phyloP scores from a whole-genome alignment of 371 early-diverging fungal species.

The Capniomyces stellatus region DNA sequence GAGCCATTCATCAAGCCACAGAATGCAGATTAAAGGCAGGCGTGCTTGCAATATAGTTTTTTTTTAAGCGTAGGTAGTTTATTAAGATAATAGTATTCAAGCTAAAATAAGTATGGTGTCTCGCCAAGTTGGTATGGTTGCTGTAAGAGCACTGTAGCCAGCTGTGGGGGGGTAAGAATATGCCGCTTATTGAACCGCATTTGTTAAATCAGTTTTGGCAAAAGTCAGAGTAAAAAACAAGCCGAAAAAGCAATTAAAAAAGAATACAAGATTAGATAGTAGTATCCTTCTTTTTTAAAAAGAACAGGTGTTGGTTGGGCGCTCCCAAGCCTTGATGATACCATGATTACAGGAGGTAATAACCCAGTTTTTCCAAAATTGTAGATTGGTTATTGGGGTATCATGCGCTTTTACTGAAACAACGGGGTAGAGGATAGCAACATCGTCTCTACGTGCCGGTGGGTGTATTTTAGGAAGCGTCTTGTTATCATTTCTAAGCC shows the following conservation, averaged over 20 bases:
- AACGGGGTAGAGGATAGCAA: slow-evolving; percentile 64
- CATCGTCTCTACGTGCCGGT: slow-evolving; percentile 40
- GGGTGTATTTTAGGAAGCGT: slow-evolving; percentile 35
- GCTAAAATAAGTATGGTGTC: no score
- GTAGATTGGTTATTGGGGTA: slow-evolving; percentile 49
- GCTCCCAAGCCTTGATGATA: slow-evolving; percentile 54
- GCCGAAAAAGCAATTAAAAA: background rate
- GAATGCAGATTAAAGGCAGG: no score
- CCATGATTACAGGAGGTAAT: slow-evolving; percentile 72
- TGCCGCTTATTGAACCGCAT: no score
- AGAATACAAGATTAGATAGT: background rate
- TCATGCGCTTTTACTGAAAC: slow-evolving; percentile 42
- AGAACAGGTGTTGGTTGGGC: slow-evolving; percentile 28
- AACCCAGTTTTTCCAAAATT: slow-evolving; percentile 65
- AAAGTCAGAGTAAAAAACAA: no score
- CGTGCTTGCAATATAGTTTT: no score
- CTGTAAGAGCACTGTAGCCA: no score
- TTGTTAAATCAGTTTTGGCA: no score
- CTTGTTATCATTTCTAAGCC: slow-evolving; percentile 2
- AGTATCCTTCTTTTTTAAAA: background rate
- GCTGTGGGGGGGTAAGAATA: no score
- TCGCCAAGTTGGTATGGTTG: no score
- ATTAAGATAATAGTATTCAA: no score
- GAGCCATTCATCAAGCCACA: no score
- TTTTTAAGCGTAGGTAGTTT: no score